phyloP scores from a whole-genome alignment of 495 filamentous ascomycete species.

The Aspergillus biplanus region DNA sequence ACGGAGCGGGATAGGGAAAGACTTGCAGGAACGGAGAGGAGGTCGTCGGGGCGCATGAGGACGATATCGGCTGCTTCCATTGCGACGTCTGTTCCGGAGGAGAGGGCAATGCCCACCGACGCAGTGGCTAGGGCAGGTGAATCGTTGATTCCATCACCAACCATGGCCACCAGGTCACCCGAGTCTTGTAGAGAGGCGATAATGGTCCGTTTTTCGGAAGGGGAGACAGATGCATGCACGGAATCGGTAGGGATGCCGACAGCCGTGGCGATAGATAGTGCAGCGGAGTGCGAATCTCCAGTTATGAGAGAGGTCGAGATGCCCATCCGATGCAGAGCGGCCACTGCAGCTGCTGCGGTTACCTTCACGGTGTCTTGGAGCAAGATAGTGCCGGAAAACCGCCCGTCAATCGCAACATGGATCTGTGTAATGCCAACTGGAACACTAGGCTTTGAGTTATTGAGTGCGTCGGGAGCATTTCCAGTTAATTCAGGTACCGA shows the following conservation, averaged over 20 bases:
- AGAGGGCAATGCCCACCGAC: conserved; percentile 88
- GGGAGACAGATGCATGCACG: conserved; percentile 81
- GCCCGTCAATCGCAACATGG: conserved; percentile 82
- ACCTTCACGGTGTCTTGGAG: conserved; percentile 90
- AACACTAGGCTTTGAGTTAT: conserved; percentile 32
- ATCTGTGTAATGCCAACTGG: conserved; percentile 80
- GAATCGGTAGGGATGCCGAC: conserved; percentile 78
- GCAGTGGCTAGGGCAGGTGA: conserved; percentile 94
- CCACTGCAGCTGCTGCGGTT: conserved; percentile 78
- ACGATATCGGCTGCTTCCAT: conserved; percentile 98
- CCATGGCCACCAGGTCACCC: conserved; percentile 89
- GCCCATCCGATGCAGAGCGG: conserved; percentile 81
- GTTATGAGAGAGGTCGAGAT: conserved; percentile 91
- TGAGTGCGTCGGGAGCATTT: conserved; percentile 27
- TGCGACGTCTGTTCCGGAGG: conserved; percentile 92
- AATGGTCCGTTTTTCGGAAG: conserved; percentile 85
- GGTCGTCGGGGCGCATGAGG: conserved; percentile 87
- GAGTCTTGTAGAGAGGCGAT: conserved; percentile 71
- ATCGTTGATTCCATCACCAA: conserved; percentile 98
- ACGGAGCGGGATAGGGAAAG: conserved; percentile 82
- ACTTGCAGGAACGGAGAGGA: conserved; percentile 87
- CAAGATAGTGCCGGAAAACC: conserved; percentile 78
- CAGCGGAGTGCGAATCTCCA: conserved; percentile 83
- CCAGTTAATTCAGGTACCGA: conserved; percentile 66
- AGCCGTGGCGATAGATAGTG: conserved; percentile 75